phyloP scores from a whole-genome alignment of 2,329 filamentous ascomycete species.

The Didymella pomorum region DNA sequence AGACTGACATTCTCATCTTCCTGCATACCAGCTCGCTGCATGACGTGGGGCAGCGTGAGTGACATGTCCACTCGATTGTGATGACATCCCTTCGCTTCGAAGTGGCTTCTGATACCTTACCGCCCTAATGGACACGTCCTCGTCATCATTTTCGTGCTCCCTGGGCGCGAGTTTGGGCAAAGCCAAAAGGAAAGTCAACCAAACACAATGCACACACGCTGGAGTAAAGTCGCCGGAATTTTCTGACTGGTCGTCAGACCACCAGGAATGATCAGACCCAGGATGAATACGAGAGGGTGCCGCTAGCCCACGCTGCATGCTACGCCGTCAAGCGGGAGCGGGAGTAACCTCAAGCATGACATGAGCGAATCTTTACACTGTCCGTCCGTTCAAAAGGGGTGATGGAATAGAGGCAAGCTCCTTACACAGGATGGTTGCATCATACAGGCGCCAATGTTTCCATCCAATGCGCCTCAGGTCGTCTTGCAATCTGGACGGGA shows the following conservation, averaged over 20 bases:
- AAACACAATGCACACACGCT: neutral
- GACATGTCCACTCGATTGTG: constrained; percentile 2
- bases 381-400: neutral
- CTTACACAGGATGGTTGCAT: neutral
- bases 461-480: neutral
- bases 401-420: neutral
- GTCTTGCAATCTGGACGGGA: neutral
- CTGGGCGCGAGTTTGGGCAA: neutral
- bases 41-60: constrained; percentile 8
- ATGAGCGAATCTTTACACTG: constrained; percentile 18
- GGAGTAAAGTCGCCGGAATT: neutral
- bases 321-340: constrained; percentile 44
- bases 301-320: constrained; percentile 34
- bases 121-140: neutral
- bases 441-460: too few relatives aligned
- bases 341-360: constrained; percentile 37
- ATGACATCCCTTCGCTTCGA: neutral
- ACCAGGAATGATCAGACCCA: constrained; percentile 40
- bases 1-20: constrained; percentile 22
- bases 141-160: neutral
- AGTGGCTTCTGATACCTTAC: neutral
- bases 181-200: neutral
- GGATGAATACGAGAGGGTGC: constrained; percentile 36
- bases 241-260: constrained; percentile 8
- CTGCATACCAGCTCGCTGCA: constrained; percentile 22